Evolutionary conservation across 176 grass and related monocot species (phyloP), one percentile per base, ranked within the genome.

Genomic region (Zea mays): DNA sequence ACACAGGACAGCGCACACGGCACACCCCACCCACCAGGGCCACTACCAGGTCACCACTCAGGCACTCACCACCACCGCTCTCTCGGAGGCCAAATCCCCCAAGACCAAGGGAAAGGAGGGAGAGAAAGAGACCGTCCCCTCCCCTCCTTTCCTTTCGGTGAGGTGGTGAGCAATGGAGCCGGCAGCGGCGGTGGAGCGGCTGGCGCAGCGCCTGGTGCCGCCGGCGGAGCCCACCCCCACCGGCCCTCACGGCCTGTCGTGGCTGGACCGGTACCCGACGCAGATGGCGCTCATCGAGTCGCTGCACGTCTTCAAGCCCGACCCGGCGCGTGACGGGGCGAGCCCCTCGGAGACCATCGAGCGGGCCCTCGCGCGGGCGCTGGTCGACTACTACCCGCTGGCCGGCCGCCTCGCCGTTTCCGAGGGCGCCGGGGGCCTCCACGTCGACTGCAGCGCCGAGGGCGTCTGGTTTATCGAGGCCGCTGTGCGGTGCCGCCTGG

Each of bases 251-350:
- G 85, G 74, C 8, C 91, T 97, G 1, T 97, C 95, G 8, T 94
- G 91, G 91, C 95, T 97, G 10, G 95, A 97, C 82, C 91, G 84
- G 6, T 97, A 97, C 89, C 89, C 95, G 4, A 97, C 95, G 3
- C 95, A 97, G 88, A 86, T 93, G 84, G 95, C 95, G 20, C 92
- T 97, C 74, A 93, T 97, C 66, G 95, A 97, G 85, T 94, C 91
- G 3, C 77, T 97, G 12, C 95, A 94, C 76, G 95, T 94, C 14
- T 97, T 97, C 85, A 91, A 88, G 76, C 63, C 69, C 39, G 86
- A 82, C 79, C 85, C 67, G 27, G 87, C 72, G 1, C 72, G 71
- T 8, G 61, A 45, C 7, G 55, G 39, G 39, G 39, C 4, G 39
- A 41, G 77, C 14, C 82, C 89, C 1, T 73, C 85, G 4, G 61